Base-by-base conservation (phyloP, 2,329 filamentous ascomycete species). In the Ophiostoma perfectum region DNA sequence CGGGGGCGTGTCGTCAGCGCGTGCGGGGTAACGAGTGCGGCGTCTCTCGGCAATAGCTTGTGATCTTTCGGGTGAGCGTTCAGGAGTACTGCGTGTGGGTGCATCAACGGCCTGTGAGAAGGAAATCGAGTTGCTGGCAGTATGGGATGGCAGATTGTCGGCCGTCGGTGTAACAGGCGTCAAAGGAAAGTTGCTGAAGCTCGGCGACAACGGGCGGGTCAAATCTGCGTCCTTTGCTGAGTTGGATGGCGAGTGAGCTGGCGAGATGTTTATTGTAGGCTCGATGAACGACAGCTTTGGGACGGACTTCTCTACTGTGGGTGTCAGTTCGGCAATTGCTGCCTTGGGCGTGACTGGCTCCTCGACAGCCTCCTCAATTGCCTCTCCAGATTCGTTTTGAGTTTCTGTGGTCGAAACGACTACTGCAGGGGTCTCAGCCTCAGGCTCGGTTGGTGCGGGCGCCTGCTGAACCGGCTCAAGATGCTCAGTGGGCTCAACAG, bases 21-120 rank as follows among this genome's bases (percentile, higher is more conserved):
- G 36, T 9, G 39, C 65, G 38, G 27, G 44, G 44, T 5, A 49
- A 41, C 38, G 60, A 8, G 58, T 63, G 36, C 39, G 58, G 14
- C 58, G 58, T 63, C 58, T 63, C 58, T 49, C 64, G 64, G 58
- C 41, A 12, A 63, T 63, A n/a, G 39, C 39, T n/a, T 42, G 58
- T 0, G 58, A 63, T 62, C 49, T 44, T 39, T 66, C 49, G 4
- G 38, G 14, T n/a, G 60, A 49, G 6, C 45, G n/a, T 18, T 36
- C 42, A 3, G 52, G 11, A 7, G 64, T 41, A 38, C 38, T 41
- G 38, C 36, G 58, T 42, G 58, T 16, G 14, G 58, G 38, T n/a
- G 7, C 58, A 42, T 63, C 58, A 9, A 38, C 38, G 14, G 14
- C 42, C 27, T 4, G 49, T 8, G 3, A 27, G 6, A 39, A 60